Evolutionary conservation across 441 rosid genomes (phyloP).

Genomic region (Erodium moschatum): DNA sequence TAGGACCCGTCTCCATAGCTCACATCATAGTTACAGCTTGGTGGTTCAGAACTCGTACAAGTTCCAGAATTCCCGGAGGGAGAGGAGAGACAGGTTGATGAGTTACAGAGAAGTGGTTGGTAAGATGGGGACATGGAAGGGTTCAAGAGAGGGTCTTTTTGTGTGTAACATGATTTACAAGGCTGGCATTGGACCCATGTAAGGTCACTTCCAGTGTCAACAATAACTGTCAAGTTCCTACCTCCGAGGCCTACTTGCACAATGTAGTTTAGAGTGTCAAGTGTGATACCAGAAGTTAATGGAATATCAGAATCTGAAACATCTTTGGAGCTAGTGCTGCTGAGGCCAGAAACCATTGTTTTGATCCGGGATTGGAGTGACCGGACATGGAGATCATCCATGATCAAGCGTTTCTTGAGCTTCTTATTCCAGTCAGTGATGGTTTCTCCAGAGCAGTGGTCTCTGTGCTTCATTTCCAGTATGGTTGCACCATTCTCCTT

Average conservation of each 20-base stretch:
- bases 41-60: slow-evolving; percentile 23
- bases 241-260: slow-evolving; percentile 58
- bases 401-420: slow-evolving; percentile 39
- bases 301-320: slow-evolving; percentile 36
- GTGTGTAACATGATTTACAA: slow-evolving; percentile 61
- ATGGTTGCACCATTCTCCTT: slow-evolving; percentile 44
- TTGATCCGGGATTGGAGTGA: slow-evolving; percentile 48
- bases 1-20: slow-evolving; percentile 87
- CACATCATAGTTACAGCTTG: slow-evolving; percentile 54
- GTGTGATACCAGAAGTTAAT: slow-evolving; percentile 49
- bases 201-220: slow-evolving; percentile 90
- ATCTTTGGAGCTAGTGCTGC: background rate
- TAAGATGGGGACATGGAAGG: slow-evolving; percentile 61
- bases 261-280: slow-evolving; percentile 69
- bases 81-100: slow-evolving; percentile 51
- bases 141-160: slow-evolving; percentile 59
- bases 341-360: slow-evolving; percentile 22
- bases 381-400: slow-evolving; percentile 45
- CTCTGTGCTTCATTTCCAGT: slow-evolving; percentile 68
- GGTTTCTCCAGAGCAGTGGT: slow-evolving; percentile 40
- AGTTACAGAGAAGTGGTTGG: slow-evolving; percentile 45
- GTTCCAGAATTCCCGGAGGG: background rate
- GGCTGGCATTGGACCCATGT: slow-evolving; percentile 96
- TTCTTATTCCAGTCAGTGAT: slow-evolving; percentile 45
- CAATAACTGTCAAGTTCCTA: slow-evolving; percentile 52